Evolutionary conservation across 1,139 yeast genomes (phyloP), one percentile per base, ranked within the genome.

Genomic region (Lodderomyces pseudojiufengensis): DNA sequence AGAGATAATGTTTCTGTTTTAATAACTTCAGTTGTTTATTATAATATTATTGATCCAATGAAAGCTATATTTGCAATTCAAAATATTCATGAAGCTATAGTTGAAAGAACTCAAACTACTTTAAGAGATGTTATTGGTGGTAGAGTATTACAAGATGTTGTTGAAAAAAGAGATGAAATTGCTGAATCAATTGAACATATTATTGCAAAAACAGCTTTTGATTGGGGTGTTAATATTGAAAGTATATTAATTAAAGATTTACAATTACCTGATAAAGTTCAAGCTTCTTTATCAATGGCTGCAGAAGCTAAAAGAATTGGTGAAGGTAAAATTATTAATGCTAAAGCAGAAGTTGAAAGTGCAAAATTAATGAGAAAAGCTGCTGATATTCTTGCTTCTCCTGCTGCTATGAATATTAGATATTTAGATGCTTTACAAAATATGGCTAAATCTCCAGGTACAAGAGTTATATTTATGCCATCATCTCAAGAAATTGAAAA

Each of bases 351-450:
- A 60, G 87, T 81, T 37, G 88, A 82, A 57, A 68, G 79, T 52
- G 87, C 88, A 39, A 80, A 80, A 56, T 70, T 80, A 49, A 81
- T 82, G 87, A 72, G 90, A 63, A 78, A 80, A 59, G 87, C 88
- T 21, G 86, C 88, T 33, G 87, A 82, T 56, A 80, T 82, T 39
- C 70, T 82, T 52, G 84, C 85, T 24, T 78, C 85, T 29, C 79
- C 87, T 5, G 88, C 90, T 25, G 90, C 88, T 24, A 80, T 82
- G 85, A 88, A 82, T 63, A 82, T 82, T 53, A 66, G 90, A 57
- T 82, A 82, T 55, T 70, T 82, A 57, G 90, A 82, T 51, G 88
- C 88, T n/a, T 78, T 82, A 77, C 86, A 80, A 58, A 68, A 66
- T 42, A 81, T 82, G 87, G 84, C 87, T 24, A 76, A 66, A 49